These are phyloP conservation scores for Ceratobasidium sp. DNA, from an alignment of 1,284 basidiomycete species.

Conservation along the genomic window DNA sequence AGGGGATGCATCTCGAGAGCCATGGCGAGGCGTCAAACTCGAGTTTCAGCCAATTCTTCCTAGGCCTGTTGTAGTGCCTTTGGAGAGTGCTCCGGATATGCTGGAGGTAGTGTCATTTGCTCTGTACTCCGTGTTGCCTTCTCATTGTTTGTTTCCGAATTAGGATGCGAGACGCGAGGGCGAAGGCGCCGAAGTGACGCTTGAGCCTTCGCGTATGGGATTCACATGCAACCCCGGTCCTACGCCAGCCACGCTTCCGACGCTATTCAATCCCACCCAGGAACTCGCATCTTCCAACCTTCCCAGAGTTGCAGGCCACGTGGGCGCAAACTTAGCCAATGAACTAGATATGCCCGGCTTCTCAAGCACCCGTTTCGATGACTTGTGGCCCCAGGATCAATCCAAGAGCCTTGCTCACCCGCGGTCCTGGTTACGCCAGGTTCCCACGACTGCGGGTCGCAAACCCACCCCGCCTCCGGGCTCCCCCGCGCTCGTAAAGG, in stretches of 20 bases:
- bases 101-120: not conserved
- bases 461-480: not conserved
- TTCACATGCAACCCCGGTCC: too few relatives aligned
- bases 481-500: not conserved
- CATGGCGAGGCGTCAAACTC: not conserved
- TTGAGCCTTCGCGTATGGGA: not conserved
- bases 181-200: not conserved
- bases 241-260: not conserved
- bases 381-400: conserved; percentile 31
- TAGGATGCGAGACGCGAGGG: not conserved
- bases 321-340: too few relatives aligned
- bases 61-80: not conserved
- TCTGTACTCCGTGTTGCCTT: not conserved
- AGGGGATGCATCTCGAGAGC: not conserved
- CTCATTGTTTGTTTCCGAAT: not conserved
- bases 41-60: conserved; percentile 3
- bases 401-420: conserved; percentile 11
- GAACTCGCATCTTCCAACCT: not conserved
- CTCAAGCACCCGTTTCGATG: not conserved
- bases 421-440: not conserved
- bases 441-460: not conserved
- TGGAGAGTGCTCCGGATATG: not conserved
- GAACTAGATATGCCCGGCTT: not conserved
- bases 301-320: too few relatives aligned
- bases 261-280: not conserved